Conservation (phyloP, 345 rosid species). For the Lumnitzera littorea region DNA sequence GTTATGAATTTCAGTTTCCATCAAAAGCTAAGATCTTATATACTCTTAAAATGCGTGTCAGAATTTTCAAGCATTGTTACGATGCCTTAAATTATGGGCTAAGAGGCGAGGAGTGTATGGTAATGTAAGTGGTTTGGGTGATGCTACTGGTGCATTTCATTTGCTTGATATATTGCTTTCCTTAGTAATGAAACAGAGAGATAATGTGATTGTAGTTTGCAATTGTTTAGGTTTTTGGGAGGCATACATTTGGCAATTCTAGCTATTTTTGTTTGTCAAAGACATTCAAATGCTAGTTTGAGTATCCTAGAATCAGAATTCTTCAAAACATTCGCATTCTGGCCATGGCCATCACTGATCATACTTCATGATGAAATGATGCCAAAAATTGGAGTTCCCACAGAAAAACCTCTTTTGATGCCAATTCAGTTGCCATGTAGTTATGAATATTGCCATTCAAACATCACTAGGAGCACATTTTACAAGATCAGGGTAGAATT, state of each 20-base stretch:
- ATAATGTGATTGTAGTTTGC: slow-evolving; percentile 4
- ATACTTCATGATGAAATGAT: slow-evolving; percentile 26
- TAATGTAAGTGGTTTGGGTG: slow-evolving; percentile 30
- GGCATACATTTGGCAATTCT: slow-evolving; percentile 58
- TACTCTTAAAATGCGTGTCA: slow-evolving; percentile 15
- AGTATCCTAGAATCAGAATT: slow-evolving; percentile 30
- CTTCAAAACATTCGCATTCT: slow-evolving; percentile 42
- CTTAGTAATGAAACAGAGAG: not conserved
- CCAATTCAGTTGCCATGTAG: slow-evolving; percentile 47
- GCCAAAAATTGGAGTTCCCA: slow-evolving; percentile 15
- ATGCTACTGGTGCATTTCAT: too few relatives aligned
- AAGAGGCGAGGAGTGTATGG: slow-evolving; percentile 53
- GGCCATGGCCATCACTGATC: slow-evolving; percentile 56
- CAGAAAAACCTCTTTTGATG: slow-evolving; percentile 30
- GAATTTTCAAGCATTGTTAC: slow-evolving; percentile 42
- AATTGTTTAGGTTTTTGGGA: slow-evolving; percentile 56
- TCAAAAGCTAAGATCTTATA: not conserved
- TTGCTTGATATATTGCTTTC: not conserved
- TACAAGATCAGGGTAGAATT: slow-evolving; percentile 45
- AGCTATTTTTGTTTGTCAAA: slow-evolving; percentile 42
- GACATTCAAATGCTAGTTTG: slow-evolving; percentile 30
- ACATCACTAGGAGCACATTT: slow-evolving; percentile 49
- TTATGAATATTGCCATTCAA: slow-evolving; percentile 41
- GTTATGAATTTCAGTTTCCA: not conserved
- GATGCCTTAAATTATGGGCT: slow-evolving; percentile 52